A percentile compares a stretch with the other conserved stretches of the same genome.
Evolutionary conservation across 345 rosid species (phyloP).

Genomic region (Citrus glauca): DNA sequence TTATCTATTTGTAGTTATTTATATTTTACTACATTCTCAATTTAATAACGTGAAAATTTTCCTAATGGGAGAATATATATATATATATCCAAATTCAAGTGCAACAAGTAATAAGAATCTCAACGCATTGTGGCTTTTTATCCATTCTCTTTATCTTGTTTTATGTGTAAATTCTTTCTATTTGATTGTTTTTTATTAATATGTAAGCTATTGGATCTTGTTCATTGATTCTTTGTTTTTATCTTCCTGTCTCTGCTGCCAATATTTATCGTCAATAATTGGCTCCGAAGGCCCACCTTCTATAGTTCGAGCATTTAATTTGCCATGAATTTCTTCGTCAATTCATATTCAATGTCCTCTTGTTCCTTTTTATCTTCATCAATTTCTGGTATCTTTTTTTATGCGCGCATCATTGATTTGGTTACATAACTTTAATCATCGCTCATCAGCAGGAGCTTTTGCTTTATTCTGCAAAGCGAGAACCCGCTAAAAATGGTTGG

Average conservation of each 20-base stretch:
- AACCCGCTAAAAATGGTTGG: not conserved
- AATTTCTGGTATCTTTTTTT: not conserved
- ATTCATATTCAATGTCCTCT: not conserved
- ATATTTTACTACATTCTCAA: too few species aligned
- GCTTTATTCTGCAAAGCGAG: not conserved
- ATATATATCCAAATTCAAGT: too few species aligned
- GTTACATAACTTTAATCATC: not conserved
- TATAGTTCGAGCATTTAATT: not conserved
- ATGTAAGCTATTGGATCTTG: not conserved
- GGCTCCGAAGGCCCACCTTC: slow-evolving; percentile 1
- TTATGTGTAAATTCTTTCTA: not conserved
- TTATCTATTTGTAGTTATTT: too few species aligned
- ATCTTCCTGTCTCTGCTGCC: not conserved
- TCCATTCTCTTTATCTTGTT: not conserved
- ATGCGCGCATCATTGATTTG: not conserved
- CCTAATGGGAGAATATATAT: too few species aligned
- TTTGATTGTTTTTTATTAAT: not conserved
- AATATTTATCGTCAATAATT: not conserved
- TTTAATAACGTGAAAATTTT: too few species aligned
- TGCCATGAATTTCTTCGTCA: not conserved
- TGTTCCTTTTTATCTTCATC: not conserved
- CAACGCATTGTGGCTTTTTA: not conserved
- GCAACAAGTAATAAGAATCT: not conserved
- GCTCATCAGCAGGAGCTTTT: not conserved
- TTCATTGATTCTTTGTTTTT: not conserved